phyloP scores from a whole-genome alignment of 371 early-diverging fungal genomes.

The Choanephora cucurbitarum region DNA sequence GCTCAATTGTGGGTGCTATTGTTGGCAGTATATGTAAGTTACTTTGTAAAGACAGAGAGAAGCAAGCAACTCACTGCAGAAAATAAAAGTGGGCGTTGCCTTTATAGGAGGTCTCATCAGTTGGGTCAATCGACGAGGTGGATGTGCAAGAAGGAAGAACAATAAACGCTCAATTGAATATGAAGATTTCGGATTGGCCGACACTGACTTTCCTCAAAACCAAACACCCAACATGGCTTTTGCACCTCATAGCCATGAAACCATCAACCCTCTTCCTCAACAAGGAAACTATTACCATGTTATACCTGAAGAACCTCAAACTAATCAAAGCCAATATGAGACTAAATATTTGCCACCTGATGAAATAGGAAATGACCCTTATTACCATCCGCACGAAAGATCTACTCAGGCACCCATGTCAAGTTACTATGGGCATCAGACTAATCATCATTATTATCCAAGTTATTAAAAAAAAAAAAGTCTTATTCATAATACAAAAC shows the following conservation, averaged over 20 bases:
- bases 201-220: slow-evolving; percentile 35
- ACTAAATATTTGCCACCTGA: slow-evolving; percentile 12
- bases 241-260: too few species aligned
- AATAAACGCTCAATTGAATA: slow-evolving; percentile 33
- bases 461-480: neutral
- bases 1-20: slow-evolving; percentile 39
- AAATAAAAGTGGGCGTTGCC: slow-evolving; percentile 40
- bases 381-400: slow-evolving; percentile 13
- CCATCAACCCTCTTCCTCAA: too few species aligned
- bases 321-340: neutral
- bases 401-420: too few species aligned
- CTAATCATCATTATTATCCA: neutral
- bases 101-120: slow-evolving; percentile 37
- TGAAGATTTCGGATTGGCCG: slow-evolving; percentile 50
- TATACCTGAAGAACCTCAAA: neutral
- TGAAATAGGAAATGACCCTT: slow-evolving; percentile 1
- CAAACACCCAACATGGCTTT: slow-evolving; percentile 32
- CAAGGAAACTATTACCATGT: slow-evolving; percentile 14
- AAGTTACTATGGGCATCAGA: too few species aligned
- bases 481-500: too few species aligned
- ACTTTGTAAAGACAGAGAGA: too few species aligned
- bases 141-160: slow-evolving; percentile 29
- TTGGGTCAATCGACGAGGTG: slow-evolving; percentile 39
- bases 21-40: slow-evolving; percentile 48
- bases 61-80: too few species aligned